Conservation (phyloP, 2,329 filamentous ascomycete genomes). For the Aspergillus tamarii region DNA sequence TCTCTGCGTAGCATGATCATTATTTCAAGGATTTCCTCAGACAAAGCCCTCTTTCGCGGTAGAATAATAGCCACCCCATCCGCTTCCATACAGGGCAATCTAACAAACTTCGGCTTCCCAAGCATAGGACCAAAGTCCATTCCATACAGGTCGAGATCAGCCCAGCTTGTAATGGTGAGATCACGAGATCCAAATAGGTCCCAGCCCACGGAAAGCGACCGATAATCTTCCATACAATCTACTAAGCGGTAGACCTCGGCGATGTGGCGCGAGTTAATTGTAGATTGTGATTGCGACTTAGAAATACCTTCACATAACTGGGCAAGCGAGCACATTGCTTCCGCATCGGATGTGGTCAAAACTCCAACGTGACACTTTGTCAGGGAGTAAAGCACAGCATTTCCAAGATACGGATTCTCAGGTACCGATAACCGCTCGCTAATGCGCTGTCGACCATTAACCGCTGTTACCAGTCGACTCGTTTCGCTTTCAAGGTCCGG, state of each 20-base stretch:
- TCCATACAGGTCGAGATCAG: not conserved
- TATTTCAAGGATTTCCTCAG: not conserved
- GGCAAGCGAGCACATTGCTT: not conserved
- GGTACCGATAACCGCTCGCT: too few species aligned
- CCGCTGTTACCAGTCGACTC: too few species aligned
- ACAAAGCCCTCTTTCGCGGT: not conserved
- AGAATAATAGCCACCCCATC: not conserved
- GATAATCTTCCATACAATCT: not conserved
- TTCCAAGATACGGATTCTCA: too few species aligned
- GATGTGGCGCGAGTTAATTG: not conserved
- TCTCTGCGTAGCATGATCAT: not conserved
- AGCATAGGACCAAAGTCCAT: not conserved
- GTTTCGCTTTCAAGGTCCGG: too few species aligned
- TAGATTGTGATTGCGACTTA: fast-evolving
- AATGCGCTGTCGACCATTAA: too few species aligned
- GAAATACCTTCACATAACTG: not conserved
- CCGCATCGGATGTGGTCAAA: not conserved
- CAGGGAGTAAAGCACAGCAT: not conserved
- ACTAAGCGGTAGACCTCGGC: not conserved
- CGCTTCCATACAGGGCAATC: not conserved
- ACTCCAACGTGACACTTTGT: not conserved
- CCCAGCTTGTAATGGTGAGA: not conserved
- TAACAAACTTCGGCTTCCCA: not conserved
- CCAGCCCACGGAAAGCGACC: not conserved
- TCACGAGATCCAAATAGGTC: not conserved